A percentile compares a stretch with the other conserved stretches of the same genome.
Conservation (phyloP, 495 filamentous ascomycete genomes). For the Xanthoparmelia taractica region DNA sequence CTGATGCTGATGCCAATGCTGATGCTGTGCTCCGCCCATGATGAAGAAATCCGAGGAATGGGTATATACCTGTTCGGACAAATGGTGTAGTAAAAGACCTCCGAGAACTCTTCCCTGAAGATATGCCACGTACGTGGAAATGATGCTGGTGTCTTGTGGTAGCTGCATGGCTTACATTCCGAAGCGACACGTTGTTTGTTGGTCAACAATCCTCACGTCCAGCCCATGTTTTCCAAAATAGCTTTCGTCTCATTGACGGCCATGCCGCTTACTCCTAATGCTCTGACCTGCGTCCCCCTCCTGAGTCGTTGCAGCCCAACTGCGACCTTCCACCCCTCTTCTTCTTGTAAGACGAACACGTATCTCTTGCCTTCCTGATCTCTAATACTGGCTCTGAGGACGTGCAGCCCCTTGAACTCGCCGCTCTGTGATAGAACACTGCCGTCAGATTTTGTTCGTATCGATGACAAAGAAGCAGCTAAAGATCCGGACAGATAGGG, state of each 20-base stretch:
- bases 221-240: constrained; percentile 57
- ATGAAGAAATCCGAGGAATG: background rate
- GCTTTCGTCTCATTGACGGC: constrained; percentile 50
- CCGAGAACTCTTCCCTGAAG: background rate
- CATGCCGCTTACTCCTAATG: constrained; percentile 57
- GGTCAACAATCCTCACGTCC: constrained; percentile 31
- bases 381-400: constrained; percentile 72
- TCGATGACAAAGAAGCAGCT: constrained; percentile 29
- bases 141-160: background rate
- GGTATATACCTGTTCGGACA: background rate
- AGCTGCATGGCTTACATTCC: constrained; percentile 26
- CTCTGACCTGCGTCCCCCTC: constrained; percentile 59
- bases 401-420: constrained; percentile 57
- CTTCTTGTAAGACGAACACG: constrained; percentile 72
- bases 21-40: constrained; percentile 1
- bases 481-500: constrained; percentile 46
- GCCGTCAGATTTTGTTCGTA: constrained; percentile 26
- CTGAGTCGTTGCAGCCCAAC: constrained; percentile 68
- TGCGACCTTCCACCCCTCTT: constrained; percentile 90
- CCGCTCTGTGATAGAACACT: constrained; percentile 41
- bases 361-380: constrained; percentile 79
- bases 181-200: background rate
- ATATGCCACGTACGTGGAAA: background rate
- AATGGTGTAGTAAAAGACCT: background rate
- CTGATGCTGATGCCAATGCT: constrained; percentile 14